A percentile compares a stretch with the other conserved stretches of the same genome.
These are phyloP conservation scores for Gossypium sturtianum DNA, from an alignment of 345 rosid species.

Conservation along the genomic window DNA sequence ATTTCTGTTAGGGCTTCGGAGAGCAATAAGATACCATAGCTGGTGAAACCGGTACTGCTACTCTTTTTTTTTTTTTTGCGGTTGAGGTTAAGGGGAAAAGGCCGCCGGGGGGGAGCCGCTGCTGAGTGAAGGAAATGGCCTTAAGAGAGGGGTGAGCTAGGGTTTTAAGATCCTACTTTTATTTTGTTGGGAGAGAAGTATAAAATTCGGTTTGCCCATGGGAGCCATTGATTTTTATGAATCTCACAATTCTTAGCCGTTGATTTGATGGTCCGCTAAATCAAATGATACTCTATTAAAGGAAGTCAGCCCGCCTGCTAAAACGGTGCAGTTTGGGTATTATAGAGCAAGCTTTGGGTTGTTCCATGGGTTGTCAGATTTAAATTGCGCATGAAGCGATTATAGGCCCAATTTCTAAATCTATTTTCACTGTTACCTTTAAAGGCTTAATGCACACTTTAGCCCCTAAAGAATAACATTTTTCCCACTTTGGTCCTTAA, in stretches of 20 bases:
- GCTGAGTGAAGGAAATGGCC: background rate
- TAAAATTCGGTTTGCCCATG: background rate
- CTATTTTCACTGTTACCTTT: no score
- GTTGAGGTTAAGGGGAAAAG: no score
- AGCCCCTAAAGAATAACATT: no score
- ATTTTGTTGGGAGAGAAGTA: background rate
- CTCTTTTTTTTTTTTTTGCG: no score
- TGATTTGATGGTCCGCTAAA: background rate
- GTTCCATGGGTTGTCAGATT: background rate
- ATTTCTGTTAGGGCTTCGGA: background rate
- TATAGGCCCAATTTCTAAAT: no score
- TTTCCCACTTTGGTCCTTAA: no score
- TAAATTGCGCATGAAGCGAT: background rate
- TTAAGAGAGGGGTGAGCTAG: background rate
- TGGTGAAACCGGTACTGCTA: slow-evolving; percentile 1
- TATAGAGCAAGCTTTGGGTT: background rate
- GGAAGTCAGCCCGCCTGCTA: background rate
- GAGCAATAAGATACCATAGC: slow-evolving; percentile 11
- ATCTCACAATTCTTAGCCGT: background rate
- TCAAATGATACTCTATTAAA: background rate
- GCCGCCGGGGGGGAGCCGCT: background rate
- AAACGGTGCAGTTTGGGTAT: background rate
- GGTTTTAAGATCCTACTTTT: background rate
- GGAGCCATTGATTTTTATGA: background rate
- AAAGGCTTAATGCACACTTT: no score